phyloP scores from a whole-genome alignment of 2,329 filamentous ascomycete species.

The Ascochyta lentis region DNA sequence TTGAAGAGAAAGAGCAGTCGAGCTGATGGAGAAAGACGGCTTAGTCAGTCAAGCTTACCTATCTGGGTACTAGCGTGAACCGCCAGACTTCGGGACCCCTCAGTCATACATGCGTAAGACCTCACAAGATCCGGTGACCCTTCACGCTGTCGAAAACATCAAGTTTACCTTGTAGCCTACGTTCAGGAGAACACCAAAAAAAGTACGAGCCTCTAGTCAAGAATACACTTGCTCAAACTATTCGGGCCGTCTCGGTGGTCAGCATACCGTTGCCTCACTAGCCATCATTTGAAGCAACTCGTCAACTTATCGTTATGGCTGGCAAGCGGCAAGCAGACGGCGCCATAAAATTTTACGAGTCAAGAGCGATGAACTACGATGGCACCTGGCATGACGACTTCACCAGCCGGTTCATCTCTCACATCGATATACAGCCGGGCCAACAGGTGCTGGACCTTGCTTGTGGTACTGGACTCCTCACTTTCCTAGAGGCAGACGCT shows the following conservation, averaged over 20 bases:
- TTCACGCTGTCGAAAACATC: background rate
- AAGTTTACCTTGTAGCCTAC: background rate
- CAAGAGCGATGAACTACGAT: constrained; percentile 48
- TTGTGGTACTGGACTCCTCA: constrained; percentile 55
- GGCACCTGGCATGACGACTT: constrained; percentile 52
- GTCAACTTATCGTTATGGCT: constrained; percentile 1
- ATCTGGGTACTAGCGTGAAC: constrained; percentile 5
- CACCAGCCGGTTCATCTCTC: constrained; percentile 47
- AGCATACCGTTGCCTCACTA: background rate
- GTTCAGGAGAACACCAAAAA: background rate
- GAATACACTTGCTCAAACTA: background rate
- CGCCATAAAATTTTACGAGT: constrained; percentile 46
- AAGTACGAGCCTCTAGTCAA: background rate
- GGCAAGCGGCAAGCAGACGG: constrained; percentile 33
- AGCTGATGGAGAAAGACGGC: background rate
- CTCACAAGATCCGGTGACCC: background rate
- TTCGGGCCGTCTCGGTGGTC: constrained; percentile 1
- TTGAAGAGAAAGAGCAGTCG: background rate
- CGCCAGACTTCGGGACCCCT: constrained; percentile 5
- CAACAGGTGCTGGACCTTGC: constrained; percentile 55
- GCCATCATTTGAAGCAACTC: constrained; percentile 15
- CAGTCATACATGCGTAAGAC: background rate
- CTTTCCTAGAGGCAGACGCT: constrained; percentile 47
- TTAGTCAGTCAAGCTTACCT: constrained; percentile 15
- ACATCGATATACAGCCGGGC: constrained; percentile 42